Conservation (phyloP, 768 basidiomycete species). For the Leucosporidium creatinivorum region DNA sequence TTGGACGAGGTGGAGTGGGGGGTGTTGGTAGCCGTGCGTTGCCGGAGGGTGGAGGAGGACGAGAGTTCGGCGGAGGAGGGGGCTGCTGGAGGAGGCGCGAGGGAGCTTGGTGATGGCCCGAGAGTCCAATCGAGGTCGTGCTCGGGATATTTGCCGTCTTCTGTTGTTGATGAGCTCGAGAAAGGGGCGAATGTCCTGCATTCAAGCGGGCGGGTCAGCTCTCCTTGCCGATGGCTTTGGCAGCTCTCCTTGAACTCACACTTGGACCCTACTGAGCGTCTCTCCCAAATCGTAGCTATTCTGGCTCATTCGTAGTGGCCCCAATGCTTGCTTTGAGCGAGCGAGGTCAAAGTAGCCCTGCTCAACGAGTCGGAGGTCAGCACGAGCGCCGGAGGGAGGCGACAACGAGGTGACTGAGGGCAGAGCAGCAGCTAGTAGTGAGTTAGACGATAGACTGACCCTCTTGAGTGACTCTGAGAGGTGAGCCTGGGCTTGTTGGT, state of each 20-base stretch:
- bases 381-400: not conserved
- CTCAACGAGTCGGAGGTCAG: not conserved
- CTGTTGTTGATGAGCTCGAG: not conserved
- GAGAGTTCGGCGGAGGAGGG: not conserved
- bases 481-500: not conserved
- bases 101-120: not conserved
- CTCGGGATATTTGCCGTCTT: not conserved
- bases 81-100: not conserved
- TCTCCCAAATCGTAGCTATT: not conserved
- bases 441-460: not conserved
- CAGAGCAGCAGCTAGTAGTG: not conserved
- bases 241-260: not conserved
- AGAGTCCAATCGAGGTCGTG: not conserved
- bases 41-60: not conserved
- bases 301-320: not conserved
- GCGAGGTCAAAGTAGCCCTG: constrained; percentile 4
- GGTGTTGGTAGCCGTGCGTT: not conserved
- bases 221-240: not conserved
- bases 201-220: not conserved
- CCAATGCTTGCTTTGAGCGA: not conserved
- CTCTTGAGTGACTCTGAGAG: not conserved
- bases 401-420: not conserved
- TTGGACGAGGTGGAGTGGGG: not conserved
- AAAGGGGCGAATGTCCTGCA: not conserved
- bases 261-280: not conserved